phyloP scores from a whole-genome alignment of 108 stramenopile genomes.

The Cyclotella atomus region DNA sequence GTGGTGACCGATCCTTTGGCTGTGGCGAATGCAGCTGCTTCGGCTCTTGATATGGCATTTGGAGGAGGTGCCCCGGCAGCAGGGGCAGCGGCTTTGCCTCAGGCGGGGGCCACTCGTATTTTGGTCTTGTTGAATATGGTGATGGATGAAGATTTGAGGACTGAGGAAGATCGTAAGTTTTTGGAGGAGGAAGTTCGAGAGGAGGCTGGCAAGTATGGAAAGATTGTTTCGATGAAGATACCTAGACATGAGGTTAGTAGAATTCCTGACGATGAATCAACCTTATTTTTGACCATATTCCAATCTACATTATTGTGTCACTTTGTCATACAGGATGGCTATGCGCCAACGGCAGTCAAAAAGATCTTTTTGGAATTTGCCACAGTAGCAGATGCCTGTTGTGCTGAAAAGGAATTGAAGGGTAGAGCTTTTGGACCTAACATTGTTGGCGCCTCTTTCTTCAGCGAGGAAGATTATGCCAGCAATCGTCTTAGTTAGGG shows the following conservation, averaged over 20 bases:
- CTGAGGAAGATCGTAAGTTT: conserved; percentile 85
- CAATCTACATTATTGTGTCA: no score
- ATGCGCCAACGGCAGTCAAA: conserved; percentile 65
- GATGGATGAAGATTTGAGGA: conserved; percentile 87
- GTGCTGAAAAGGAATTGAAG: conserved; percentile 78
- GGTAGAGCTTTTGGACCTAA: conserved; percentile 91
- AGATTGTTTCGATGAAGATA: conserved; percentile 81
- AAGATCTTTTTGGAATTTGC: conserved; percentile 94
- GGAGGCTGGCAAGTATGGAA: conserved; percentile 85
- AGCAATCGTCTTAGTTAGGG: conserved; percentile 38
- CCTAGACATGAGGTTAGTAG: conserved; percentile 71
- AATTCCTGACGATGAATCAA: no score
- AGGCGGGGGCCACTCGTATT: conserved; percentile 52
- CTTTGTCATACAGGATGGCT: conserved; percentile 48
- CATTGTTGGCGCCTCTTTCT: conserved; percentile 69
- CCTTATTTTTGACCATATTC: no score
- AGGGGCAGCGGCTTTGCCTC: conserved; percentile 4
- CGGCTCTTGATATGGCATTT: conserved; percentile 61
- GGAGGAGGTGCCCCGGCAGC: conserved; percentile 24
- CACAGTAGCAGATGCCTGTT: conserved; percentile 64
- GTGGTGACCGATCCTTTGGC: conserved; percentile 58
- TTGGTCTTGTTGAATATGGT: conserved; percentile 98
- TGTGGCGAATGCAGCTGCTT: conserved; percentile 68
- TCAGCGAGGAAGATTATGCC: conserved; percentile 58
- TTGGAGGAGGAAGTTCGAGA: conserved; percentile 83